Evolutionary conservation across 495 filamentous ascomycete genomes (phyloP).

Genomic region (Aspergillus saccharolyticus): DNA sequence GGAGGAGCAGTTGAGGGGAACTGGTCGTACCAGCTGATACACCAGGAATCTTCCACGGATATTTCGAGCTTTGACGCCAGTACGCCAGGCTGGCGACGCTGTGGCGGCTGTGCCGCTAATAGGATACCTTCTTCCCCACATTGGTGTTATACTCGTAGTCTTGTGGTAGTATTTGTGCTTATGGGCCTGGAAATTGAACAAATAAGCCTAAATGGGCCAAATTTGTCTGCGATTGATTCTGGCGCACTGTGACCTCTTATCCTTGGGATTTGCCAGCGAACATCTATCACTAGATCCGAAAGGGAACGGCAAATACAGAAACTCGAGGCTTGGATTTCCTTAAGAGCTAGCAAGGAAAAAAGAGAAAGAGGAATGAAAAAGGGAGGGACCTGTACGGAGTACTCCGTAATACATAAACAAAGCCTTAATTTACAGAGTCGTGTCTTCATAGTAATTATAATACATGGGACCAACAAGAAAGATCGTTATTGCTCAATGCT

Average conservation of each 20-base stretch:
- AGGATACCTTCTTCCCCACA: conserved; percentile 42
- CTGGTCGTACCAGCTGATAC: conserved; percentile 23
- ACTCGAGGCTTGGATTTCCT: no score
- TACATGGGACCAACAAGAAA: no score
- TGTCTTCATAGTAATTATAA: no score
- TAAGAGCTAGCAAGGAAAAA: no score
- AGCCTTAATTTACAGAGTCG: no score
- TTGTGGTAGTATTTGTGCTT: not conserved
- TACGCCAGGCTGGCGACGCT: conserved; percentile 23
- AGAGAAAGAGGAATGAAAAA: not conserved
- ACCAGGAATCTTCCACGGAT: conserved; percentile 20
- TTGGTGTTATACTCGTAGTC: no score
- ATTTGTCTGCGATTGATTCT: conserved; percentile 24
- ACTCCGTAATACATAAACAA: no score
- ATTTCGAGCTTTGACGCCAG: conserved; percentile 23
- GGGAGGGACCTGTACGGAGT: conserved; percentile 5
- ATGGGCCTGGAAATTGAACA: not conserved
- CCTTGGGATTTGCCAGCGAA: not conserved
- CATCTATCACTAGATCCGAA: not conserved
- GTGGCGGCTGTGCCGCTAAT: not conserved
- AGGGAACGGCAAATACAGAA: no score
- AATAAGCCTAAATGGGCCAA: not conserved
- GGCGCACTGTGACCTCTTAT: no score
- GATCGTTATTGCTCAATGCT: not conserved
- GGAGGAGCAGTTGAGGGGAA: conserved; percentile 19